Evolutionary conservation across 2,329 filamentous ascomycete species (phyloP), one percentile per base, ranked within the genome.

Genomic region (Neonectria coccinea): DNA sequence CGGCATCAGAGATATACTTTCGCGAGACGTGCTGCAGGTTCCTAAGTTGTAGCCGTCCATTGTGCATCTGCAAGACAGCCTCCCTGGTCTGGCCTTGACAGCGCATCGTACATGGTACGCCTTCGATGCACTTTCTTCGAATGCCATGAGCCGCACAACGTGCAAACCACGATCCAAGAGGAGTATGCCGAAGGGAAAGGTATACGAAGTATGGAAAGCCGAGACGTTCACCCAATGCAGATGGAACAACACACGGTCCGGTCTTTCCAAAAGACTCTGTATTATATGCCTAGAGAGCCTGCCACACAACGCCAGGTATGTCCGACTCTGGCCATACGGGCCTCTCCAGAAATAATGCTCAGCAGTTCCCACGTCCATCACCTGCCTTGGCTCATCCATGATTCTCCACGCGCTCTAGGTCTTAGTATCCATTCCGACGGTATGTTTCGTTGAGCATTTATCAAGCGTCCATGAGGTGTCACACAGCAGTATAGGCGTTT

Each of bases 391-490:
- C 27, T 47, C 39, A n/a, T 48, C 42, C 39, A 42, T 56, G 22
- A 20, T 29, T 44, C 33, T 50, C 47, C 20, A 47, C 36, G 27
- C 33, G 44, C 52, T 47, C 50, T 16, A 50, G 44, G n/a, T 59
- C 36, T 47, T n/a, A 31, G 27, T 36, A 55, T 62, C 42, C 44
- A 55, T 50, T 41, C 25, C 11, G 29, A 54, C 50, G 51, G 14
- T 51, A 44, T 16, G 39, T 20, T 56, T 51, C 44, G 12, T 55
- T 62, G 56, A 64, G 50, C 42, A 59, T 62, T 62, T 67, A 65
- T 59, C 58, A 56, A 54, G 61, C 44, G 58, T 42, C 66, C 48
- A 50, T 59, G 42, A 56, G 57, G 48, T 66, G 52, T 67, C 47
- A 41, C 66, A 56, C 36, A 62, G 58, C 48, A 54, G 69, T 47